Evolutionary conservation across 768 basidiomycete species (phyloP).

Genomic region (Butyriboletus loyo): DNA sequence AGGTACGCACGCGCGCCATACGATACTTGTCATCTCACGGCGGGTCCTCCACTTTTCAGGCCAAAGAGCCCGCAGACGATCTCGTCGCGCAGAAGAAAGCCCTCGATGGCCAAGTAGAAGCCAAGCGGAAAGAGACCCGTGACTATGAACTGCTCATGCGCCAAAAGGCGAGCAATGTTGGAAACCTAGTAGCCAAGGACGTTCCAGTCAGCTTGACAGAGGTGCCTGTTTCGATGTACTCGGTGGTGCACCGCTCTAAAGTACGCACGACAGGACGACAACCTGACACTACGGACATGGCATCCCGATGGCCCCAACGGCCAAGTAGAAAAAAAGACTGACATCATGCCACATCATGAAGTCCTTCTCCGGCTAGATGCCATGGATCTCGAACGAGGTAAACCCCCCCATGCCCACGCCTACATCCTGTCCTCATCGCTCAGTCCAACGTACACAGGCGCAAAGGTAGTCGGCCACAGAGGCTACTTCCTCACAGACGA

Average conservation of each 20-base stretch:
- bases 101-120: conserved; percentile 79
- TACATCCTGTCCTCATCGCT: conserved; percentile 1
- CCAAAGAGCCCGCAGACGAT: conserved; percentile 88
- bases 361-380: conserved; percentile 90
- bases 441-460: conserved; percentile 45
- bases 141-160: conserved; percentile 79
- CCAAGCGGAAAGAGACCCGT: conserved; percentile 70
- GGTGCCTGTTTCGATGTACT: conserved; percentile 38
- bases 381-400: conserved; percentile 95
- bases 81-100: conserved; percentile 79
- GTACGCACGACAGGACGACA: conserved; percentile 71
- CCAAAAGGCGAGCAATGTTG: conserved; percentile 74
- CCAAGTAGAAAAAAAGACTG: conserved; percentile 66
- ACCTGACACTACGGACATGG: conserved; percentile 77
- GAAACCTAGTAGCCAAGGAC: conserved; percentile 87
- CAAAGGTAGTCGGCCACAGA: conserved; percentile 92
- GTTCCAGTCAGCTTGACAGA: conserved; percentile 87
- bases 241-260: neutral
- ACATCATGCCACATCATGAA: conserved; percentile 96
- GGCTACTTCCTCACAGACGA: conserved; percentile 96
- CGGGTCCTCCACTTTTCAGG: conserved; percentile 42
- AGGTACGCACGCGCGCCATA: conserved; percentile 44
- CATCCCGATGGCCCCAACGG: conserved; percentile 75
- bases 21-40: neutral
- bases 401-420: neutral